These are phyloP conservation scores for Turritis glabra DNA, from an alignment of 345 rosid species.

Conservation along the genomic window DNA sequence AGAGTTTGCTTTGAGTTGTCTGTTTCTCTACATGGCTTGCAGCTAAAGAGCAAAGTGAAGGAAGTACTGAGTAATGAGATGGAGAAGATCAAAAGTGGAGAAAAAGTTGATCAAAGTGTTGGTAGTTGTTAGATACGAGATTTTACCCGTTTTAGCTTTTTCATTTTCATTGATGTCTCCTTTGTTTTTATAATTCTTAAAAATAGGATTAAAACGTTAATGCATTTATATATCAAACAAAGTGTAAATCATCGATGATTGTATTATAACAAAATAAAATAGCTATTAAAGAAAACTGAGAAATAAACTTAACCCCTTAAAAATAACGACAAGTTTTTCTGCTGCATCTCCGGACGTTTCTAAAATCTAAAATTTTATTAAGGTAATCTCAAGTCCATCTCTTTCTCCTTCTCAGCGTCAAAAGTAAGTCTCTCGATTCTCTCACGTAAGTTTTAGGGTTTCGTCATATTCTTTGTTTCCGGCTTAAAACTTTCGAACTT, in stretches of 20 bases:
- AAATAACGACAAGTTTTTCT: not conserved
- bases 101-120: conserved; percentile 16
- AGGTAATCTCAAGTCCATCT: no score
- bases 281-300: not conserved
- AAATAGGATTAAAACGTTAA: not conserved
- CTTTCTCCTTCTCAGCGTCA: no score
- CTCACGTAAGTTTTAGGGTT: no score
- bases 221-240: not conserved
- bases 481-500: no score
- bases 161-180: not conserved
- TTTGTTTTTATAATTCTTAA: not conserved
- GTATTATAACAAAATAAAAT: no score
- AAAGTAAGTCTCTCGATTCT: no score
- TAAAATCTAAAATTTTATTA: no score
- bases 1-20: not conserved
- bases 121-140: not conserved
- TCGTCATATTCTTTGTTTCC: no score
- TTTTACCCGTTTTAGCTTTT: not conserved
- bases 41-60: conserved; percentile 64
- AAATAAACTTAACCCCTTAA: no score
- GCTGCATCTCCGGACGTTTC: no score
- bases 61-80: conserved; percentile 54
- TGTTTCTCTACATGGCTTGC: conserved; percentile 37
- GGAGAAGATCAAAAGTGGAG: conserved; percentile 52
- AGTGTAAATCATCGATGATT: not conserved